Percentiles rank a stretch among this genome's conserved stretches.
These are phyloP conservation scores for Podospora pseudopauciseta DNA, from an alignment of 495 filamentous ascomycete genomes.

Conservation along the genomic window DNA sequence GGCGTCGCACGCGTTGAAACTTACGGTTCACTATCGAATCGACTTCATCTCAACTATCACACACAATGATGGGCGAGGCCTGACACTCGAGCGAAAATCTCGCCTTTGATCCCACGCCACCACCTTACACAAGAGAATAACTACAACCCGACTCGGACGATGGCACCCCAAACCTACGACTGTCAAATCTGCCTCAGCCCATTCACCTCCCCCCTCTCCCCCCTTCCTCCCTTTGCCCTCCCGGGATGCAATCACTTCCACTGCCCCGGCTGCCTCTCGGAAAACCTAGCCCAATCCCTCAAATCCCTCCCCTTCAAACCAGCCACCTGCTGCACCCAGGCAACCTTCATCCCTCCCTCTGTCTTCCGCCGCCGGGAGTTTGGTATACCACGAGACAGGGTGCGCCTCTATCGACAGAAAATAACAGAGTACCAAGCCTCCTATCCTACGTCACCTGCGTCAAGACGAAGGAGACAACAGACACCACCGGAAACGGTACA, in stretches of 20 bases:
- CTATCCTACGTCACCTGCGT: neutral
- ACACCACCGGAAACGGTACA: too few relatives aligned
- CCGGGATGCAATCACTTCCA: constrained; percentile 14
- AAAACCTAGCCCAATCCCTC: constrained; percentile 5
- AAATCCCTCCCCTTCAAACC: constrained; percentile 18
- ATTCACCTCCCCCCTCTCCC: neutral
- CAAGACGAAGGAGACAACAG: too few relatives aligned
- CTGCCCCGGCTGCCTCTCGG: constrained; percentile 13
- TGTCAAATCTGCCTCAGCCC: constrained; percentile 17
- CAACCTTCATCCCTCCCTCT: neutral
- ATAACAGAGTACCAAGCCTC: constrained; percentile 17
- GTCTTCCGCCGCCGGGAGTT: neutral
- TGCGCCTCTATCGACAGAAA: constrained; percentile 15
- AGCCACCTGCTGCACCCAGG: constrained; percentile 20
- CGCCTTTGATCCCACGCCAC: neutral
- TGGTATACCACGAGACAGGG: neutral
- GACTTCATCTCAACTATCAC: neutral
- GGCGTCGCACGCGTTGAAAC: neutral
- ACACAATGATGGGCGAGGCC: neutral
- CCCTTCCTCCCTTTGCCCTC: neutral
- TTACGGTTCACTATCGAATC: neutral
- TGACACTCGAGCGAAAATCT: neutral
- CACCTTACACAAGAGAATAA: neutral
- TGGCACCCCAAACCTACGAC: neutral
- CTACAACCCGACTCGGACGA: neutral